Percentiles rank a stretch among this genome's conserved stretches.
These are phyloP conservation scores for Neoboletus subvelutipes DNA, from an alignment of 768 basidiomycete species.

Conservation along the genomic window DNA sequence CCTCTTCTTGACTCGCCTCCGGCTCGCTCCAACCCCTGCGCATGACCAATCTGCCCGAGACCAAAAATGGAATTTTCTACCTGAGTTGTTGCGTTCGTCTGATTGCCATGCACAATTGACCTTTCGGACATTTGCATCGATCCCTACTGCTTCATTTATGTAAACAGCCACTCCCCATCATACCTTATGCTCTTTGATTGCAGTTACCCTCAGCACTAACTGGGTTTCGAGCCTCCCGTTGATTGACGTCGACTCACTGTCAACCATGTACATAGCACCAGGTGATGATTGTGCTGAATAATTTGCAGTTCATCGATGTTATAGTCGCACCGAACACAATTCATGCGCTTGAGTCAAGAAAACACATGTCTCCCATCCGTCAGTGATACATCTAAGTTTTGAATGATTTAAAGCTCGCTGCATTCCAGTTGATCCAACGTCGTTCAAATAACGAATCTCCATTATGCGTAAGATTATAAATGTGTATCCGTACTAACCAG, in stretches of 20 bases:
- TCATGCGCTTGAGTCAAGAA: constrained; percentile 1
- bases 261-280: not conserved
- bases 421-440: not conserved
- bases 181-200: not conserved
- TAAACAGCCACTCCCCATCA: not conserved
- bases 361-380: not conserved
- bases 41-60: no score
- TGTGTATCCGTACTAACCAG: constrained; percentile 16
- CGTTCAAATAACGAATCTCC: constrained; percentile 2
- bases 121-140: not conserved
- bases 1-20: no score
- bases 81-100: not conserved
- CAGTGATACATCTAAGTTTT: not conserved
- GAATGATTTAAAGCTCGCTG: no score
- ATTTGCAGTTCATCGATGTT: not conserved
- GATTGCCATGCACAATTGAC: not conserved
- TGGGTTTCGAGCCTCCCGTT: not conserved
- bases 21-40: no score
- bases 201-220: not conserved
- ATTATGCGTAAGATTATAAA: constrained; percentile 27
- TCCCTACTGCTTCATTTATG: not conserved
- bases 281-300: not conserved
- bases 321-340: not conserved
- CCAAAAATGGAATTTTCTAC: not conserved
- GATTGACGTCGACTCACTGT: not conserved